A percentile compares a stretch with the other conserved stretches of the same genome.
Evolutionary conservation across 148 eudicot genomes (phyloP).

Genomic region (Pouteria glomerata): DNA sequence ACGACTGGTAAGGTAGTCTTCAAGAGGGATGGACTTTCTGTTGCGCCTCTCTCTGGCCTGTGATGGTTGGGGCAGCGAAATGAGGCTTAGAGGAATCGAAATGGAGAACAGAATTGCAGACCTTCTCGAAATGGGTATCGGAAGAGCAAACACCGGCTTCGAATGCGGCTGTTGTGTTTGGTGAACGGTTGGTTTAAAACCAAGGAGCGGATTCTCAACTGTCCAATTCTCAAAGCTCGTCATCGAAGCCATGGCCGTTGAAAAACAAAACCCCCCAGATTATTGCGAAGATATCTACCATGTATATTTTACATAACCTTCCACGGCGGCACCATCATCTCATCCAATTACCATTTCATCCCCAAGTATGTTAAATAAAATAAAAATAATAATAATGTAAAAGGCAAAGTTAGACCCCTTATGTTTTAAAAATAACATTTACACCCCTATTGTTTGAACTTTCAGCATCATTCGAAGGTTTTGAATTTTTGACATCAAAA

Average conservation of each 20-base stretch:
- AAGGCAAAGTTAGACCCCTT: too few species aligned
- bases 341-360: too few species aligned
- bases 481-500: too few species aligned
- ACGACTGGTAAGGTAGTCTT: constrained; percentile 77
- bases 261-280: neutral
- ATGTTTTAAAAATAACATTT: too few species aligned
- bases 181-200: constrained; percentile 11
- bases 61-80: constrained; percentile 30
- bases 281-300: too few species aligned
- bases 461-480: too few species aligned
- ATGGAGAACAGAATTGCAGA: constrained; percentile 42
- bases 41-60: constrained; percentile 76
- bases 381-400: too few species aligned
- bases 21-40: constrained; percentile 53
- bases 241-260: constrained; percentile 35
- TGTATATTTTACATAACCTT: too few species aligned
- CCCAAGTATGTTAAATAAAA: too few species aligned
- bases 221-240: constrained; percentile 18
- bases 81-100: constrained; percentile 28
- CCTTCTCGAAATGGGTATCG: constrained; percentile 55
- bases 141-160: constrained; percentile 5
- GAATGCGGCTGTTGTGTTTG: constrained; percentile 10
- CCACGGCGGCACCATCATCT: too few species aligned
- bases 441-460: too few species aligned
- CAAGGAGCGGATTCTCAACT: constrained; percentile 7